Base-by-base conservation (phyloP, 2,329 filamentous ascomycete genomes). In the Aspergillus phoenicis region DNA sequence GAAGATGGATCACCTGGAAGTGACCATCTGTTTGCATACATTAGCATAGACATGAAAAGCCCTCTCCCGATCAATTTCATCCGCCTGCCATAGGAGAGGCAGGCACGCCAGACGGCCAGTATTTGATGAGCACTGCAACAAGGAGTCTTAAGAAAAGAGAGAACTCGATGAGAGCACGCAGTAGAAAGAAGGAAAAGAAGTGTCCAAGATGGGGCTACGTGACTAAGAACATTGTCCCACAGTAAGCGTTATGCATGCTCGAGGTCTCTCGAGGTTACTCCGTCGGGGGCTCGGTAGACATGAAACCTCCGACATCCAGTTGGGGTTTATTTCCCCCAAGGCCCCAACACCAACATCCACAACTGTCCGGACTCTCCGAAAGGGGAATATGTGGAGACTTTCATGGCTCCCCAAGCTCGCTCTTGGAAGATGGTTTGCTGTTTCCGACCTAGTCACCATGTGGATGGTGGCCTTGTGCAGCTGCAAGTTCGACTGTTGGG, bases 211-310 rank as follows among this genome's bases (percentile, higher is more conserved):
- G 41, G n/a, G 22, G 20, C 17, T 8, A 10, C 8, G 24, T 20
- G n/a, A 33, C 24, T 15, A 28, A 26, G 6, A 17, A 33, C 26
- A n/a, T n/a, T 30, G 22, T 49, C 26, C 22, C 45, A 48, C 22
- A 15, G 45, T n/a, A 24, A 48, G 45, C 45, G 45, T 10, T 15
- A 8, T 24, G 45, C 13, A 28, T n/a, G 45, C 5, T 17, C 45
- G n/a, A 49, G 4, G 22, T 13, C 22, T 24, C 22, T 15, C 13
- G 47, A 51, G 26, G 28, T 33, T 51, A 20, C 47, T 17, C 47
- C 47, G 47, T 51, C 47, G 47, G 57, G 26, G 39, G 8, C 17
- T 59, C 57, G 57, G 57, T 45, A n/a, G 52, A 59, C 57, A 55
- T 47, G 57, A 30, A 59, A 59, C 51, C 36, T 59, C 57, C 57